Base-by-base conservation (phyloP, 345 rosid genomes). In the Raphanus raphanistrum region DNA sequence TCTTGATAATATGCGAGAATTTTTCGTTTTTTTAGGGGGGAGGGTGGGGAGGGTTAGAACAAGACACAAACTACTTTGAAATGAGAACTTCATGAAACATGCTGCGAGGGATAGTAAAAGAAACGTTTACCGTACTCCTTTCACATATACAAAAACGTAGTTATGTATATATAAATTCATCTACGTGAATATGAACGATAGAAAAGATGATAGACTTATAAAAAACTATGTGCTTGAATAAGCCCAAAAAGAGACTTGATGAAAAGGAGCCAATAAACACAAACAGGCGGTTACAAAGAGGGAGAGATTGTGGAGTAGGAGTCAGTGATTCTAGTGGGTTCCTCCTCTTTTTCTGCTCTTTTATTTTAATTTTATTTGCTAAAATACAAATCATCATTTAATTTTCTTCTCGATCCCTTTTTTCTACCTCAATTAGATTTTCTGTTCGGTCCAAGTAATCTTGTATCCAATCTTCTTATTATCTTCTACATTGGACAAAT, bases 241-340 rank as follows among this genome's bases (percentile, higher is more conserved):
- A 77, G 36, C 70, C 80, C 81, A 81, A 79, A 79, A 74, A 74
- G 74, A 79, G 79, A 74, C 65, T 74, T 68, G 60, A 73, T 74
- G 70, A 69, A 83, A 85, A 82, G 87, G 71, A 35, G 50, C 96
- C 94, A 93, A 90, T 91, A 57, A 78, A 71, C 83, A 87, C 72
- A 74, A 86, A 79, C 90, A 91, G 90, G 92, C 96, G 91, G 97
- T 93, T 89, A 90, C 81, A 79, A 74, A 73, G 65, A 63, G 15
- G 45, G 68, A 70, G 87, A 84, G 78, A 83, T 86, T 82, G 89
- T 82, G 91, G 89, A 90, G 88, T 82, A 63, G 90, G 93, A 88
- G 85, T 86, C 84, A 80, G 88, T 85, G 90, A 87, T 82, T 84
- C 92, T 74, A 82, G 91, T 87, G 91, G 90, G 82, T 83, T 89